These are phyloP conservation scores for Cladosporium velox DNA, from an alignment of 2,329 filamentous ascomycete genomes.

Conservation along the genomic window DNA sequence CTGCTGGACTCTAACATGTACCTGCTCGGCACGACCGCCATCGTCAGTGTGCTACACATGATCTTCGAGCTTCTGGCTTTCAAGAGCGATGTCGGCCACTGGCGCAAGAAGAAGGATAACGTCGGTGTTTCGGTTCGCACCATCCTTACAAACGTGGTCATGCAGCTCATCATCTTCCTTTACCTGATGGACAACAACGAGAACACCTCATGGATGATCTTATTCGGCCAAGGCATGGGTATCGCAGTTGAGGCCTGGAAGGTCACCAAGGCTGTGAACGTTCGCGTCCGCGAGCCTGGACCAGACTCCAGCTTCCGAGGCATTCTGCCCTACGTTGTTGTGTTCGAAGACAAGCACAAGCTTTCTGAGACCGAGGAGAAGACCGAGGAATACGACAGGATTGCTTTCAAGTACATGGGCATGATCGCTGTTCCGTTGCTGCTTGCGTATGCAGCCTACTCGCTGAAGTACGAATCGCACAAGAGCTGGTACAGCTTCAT, in stretches of 20 bases:
- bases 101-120: constrained; percentile 99
- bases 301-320: constrained; percentile 63
- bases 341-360: constrained; percentile 95
- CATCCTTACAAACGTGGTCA: constrained; percentile 95
- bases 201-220: constrained; percentile 98
- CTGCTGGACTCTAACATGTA: constrained; percentile 92
- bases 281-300: constrained; percentile 71
- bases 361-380: constrained; percentile 94
- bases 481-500: constrained; percentile 93
- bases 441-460: constrained; percentile 86
- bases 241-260: constrained; percentile 86
- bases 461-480: constrained; percentile 86
- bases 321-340: constrained; percentile 68
- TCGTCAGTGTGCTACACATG: constrained; percentile 88
- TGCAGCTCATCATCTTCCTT: constrained; percentile 94
- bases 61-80: constrained; percentile 95
- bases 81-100: constrained; percentile 95
- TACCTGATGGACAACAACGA: constrained; percentile 97
- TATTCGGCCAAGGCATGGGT: constrained; percentile 87
- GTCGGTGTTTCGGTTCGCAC: constrained; percentile 94
- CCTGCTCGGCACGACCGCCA: constrained; percentile 77
- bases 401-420: constrained; percentile 97
- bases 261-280: constrained; percentile 90
- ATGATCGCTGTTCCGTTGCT: constrained; percentile 86
- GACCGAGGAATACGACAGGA: constrained; percentile 97